Conservation (phyloP, 2,329 filamentous ascomycete genomes). For the Beauveria caledonica region DNA sequence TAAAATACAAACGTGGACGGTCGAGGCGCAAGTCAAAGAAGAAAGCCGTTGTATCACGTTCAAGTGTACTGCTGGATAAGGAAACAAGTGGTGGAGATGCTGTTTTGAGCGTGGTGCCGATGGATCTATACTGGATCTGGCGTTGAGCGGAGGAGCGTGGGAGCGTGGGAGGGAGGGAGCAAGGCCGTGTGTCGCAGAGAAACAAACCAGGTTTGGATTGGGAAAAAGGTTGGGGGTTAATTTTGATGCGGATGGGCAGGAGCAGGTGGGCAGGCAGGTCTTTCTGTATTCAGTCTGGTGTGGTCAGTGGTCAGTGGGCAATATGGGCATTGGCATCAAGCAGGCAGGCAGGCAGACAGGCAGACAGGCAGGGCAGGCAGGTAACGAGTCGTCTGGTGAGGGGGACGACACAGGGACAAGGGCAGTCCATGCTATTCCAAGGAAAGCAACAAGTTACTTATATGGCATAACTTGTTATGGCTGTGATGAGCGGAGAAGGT, state of each 20-base stretch:
- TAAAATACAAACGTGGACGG: background rate
- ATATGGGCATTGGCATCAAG: no score
- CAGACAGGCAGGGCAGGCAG: no score
- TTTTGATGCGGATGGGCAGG: background rate
- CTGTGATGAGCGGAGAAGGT: conserved; percentile 14
- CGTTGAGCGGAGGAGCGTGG: conserved; percentile 35
- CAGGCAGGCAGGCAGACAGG: no score
- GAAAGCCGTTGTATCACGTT: conserved; percentile 30
- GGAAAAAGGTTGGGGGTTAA: conserved; percentile 26
- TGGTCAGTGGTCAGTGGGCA: conserved; percentile 15
- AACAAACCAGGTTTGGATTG: conserved; percentile 41
- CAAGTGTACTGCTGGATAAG: conserved; percentile 35
- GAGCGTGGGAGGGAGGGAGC: conserved; percentile 23
- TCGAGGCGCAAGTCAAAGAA: background rate
- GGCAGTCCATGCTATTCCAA: no score
- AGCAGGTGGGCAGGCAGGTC: conserved; percentile 13
- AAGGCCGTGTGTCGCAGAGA: conserved; percentile 40
- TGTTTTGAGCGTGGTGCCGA: conserved; percentile 58
- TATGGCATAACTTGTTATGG: conserved; percentile 18
- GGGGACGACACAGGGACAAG: no score
- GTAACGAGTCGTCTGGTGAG: no score
- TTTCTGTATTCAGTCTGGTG: conserved; percentile 32
- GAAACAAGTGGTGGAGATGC: conserved; percentile 53
- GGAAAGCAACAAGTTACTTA: background rate
- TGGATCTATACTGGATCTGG: conserved; percentile 59